phyloP scores from a whole-genome alignment of 176 grass and related monocot species.

The Eragrostis nindensis region DNA sequence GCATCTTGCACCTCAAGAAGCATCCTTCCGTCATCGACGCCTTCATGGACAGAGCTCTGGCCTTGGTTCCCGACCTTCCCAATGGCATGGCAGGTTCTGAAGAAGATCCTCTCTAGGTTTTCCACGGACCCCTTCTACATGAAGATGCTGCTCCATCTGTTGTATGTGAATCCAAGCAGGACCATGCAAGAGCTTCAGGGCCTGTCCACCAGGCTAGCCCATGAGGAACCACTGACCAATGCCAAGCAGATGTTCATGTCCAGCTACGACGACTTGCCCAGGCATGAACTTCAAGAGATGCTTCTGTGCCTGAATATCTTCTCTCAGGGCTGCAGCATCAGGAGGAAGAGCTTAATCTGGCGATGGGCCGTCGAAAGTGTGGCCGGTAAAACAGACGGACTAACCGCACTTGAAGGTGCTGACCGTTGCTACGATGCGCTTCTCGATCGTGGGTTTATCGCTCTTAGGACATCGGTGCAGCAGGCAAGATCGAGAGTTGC shows the following conservation, averaged over 20 bases:
- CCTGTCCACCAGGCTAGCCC: background rate
- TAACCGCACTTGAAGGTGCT: background rate
- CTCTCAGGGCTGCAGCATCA: conserved; percentile 3
- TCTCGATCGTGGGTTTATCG: background rate
- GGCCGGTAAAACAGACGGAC: background rate
- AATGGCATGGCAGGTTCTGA: too few relatives aligned
- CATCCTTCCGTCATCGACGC: too few relatives aligned
- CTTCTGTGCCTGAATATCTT: background rate
- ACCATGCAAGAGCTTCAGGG: background rate
- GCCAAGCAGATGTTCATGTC: background rate
- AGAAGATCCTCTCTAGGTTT: background rate
- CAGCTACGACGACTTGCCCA: background rate
- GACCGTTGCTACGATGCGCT: background rate
- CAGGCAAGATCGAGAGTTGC: conserved; percentile 15
- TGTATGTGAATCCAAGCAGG: background rate
- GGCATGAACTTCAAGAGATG: conserved; percentile 1
- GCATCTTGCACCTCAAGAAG: too few relatives aligned
- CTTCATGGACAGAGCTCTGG: too few relatives aligned
- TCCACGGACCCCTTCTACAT: background rate
- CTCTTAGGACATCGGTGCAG: background rate
- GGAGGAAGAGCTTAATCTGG: conserved; percentile 7
- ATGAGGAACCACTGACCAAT: background rate
- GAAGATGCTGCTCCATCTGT: background rate
- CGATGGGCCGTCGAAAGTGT: conserved; percentile 11
- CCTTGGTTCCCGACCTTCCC: too few relatives aligned